These are phyloP conservation scores for Populus hybrid DNA, from an alignment of 441 rosid genomes.

Conservation along the genomic window DNA sequence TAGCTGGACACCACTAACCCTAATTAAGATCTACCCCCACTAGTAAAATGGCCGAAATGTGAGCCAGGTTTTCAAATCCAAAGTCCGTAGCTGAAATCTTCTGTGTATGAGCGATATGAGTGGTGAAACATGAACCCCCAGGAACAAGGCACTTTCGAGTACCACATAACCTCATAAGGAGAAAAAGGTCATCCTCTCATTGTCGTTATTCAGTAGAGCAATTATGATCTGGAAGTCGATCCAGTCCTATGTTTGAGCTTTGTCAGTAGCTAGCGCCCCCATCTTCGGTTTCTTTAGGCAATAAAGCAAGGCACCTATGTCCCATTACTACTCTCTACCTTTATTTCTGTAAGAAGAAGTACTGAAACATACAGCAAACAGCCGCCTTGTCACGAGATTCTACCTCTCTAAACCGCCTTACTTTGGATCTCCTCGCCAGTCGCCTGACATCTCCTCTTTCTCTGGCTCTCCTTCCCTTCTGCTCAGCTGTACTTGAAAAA, in stretches of 20 bases:
- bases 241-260: neutral
- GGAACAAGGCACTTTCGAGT: neutral
- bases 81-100: neutral
- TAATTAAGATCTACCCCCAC: too few species aligned
- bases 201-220: too few species aligned
- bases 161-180: too few species aligned
- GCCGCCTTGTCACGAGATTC: slow-evolving; percentile 7
- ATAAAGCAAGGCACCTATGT: neutral
- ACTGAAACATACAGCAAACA: neutral
- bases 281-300: too few species aligned
- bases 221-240: too few species aligned
- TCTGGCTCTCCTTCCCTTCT: slow-evolving; percentile 35
- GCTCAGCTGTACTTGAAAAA: slow-evolving; percentile 15
- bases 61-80: neutral
- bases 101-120: neutral
- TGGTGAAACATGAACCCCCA: neutral
- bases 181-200: too few species aligned
- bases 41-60: too few species aligned
- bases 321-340: neutral
- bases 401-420: neutral
- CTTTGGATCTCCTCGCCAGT: neutral
- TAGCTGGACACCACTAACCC: neutral
- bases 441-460: slow-evolving; percentile 12
- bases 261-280: neutral
- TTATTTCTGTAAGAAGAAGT: neutral